These are phyloP conservation scores for Ajuga chamaepitys DNA, from an alignment of 257 asterid species.

Conservation along the genomic window DNA sequence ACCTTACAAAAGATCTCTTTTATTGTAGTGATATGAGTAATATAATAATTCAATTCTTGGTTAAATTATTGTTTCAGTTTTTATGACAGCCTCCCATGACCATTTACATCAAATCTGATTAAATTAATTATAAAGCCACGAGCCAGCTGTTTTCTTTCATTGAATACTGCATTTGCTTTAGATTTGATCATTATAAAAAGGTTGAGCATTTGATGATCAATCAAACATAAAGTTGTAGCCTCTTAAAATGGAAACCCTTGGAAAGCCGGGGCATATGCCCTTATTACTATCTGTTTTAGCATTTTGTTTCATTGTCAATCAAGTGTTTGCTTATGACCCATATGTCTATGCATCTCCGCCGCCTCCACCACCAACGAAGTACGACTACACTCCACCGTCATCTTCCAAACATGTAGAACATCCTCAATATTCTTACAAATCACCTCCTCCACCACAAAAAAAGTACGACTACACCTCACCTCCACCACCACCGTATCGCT, in stretches of 20 bases:
- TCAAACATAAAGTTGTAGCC: background rate
- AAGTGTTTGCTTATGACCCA: background rate
- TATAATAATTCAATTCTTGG: too few relatives aligned
- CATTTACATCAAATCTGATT: too few relatives aligned
- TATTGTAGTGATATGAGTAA: too few relatives aligned
- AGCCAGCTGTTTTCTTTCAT: background rate
- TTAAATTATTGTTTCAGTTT: too few relatives aligned
- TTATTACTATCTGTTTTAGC: background rate
- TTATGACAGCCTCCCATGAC: too few relatives aligned
- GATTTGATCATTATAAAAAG: background rate
- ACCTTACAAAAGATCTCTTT: too few relatives aligned
- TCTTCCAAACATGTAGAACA: background rate
- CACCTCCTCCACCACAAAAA: background rate
- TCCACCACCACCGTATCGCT: background rate
- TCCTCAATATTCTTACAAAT: background rate
- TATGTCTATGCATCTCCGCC: too few relatives aligned
- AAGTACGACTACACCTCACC: background rate
- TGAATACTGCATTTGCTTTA: background rate
- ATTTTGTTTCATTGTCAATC: background rate
- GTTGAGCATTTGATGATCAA: background rate
- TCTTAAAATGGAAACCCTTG: background rate
- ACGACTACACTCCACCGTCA: background rate
- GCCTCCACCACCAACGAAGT: background rate
- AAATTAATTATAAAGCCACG: background rate
- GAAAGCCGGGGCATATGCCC: background rate